Evolutionary conservation across 1,139 yeast species (phyloP).

Genomic region (Kodamaea derodonti): DNA sequence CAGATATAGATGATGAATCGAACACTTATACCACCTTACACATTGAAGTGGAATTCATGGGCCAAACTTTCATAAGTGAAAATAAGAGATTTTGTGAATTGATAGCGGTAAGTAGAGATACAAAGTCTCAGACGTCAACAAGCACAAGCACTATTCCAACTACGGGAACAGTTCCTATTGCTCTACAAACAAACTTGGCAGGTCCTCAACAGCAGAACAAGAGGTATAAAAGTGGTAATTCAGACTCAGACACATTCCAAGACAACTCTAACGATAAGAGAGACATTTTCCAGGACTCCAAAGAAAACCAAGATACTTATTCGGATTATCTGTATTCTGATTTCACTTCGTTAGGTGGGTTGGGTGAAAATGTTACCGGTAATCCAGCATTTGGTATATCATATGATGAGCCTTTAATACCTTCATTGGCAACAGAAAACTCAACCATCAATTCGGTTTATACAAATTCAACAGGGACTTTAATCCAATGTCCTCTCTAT

Average conservation of each 20-base stretch:
- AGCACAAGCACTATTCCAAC: background rate
- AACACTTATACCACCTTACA: slow-evolving; percentile 48
- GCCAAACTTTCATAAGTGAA: slow-evolving; percentile 35
- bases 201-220: background rate
- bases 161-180: background rate
- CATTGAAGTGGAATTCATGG: slow-evolving; percentile 43
- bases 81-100: slow-evolving; percentile 45
- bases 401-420: background rate
- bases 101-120: slow-evolving; percentile 24
- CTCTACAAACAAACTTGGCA: background rate
- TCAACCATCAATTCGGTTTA: slow-evolving; percentile 22
- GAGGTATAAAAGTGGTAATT: too few relatives aligned
- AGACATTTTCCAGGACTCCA: background rate
- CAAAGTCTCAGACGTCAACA: background rate
- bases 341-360: background rate
- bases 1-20: slow-evolving; percentile 43
- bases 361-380: background rate
- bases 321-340: background rate
- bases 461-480: slow-evolving; percentile 24
- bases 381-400: background rate
- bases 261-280: background rate
- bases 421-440: slow-evolving; percentile 15
- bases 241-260: background rate
- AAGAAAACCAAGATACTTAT: background rate
- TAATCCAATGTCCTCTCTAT: slow-evolving; percentile 40